Conservation (phyloP, 2,329 filamentous ascomycete species). For the Ascochyta fabae region DNA sequence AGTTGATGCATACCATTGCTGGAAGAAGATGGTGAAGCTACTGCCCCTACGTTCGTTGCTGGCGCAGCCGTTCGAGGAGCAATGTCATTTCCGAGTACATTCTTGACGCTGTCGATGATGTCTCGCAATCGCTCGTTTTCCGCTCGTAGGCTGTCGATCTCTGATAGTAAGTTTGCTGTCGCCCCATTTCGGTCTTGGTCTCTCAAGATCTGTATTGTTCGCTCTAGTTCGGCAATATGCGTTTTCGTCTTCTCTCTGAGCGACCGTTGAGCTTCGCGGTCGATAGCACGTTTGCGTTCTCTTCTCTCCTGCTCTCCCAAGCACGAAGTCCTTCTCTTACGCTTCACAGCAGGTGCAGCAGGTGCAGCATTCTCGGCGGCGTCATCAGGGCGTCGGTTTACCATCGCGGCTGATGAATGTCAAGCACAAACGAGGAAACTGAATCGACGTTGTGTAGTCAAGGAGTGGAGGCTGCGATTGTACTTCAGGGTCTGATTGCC, state of each 20-base stretch:
- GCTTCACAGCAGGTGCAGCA: slow-evolving; percentile 40
- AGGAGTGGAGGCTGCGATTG: slow-evolving; percentile 11
- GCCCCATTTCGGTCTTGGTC: slow-evolving; percentile 43
- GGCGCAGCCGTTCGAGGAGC: slow-evolving; percentile 20
- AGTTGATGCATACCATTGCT: slow-evolving; percentile 35
- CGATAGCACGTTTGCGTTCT: slow-evolving; percentile 46
- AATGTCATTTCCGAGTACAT: slow-evolving; percentile 35
- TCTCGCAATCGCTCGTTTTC: slow-evolving; percentile 45
- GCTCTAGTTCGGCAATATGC: slow-evolving; percentile 47
- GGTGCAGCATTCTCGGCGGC: slow-evolving; percentile 25
- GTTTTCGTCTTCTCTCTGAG: slow-evolving; percentile 48
- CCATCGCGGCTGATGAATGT: slow-evolving; percentile 28
- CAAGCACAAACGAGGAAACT: slow-evolving; percentile 7
- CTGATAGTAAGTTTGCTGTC: slow-evolving; percentile 39
- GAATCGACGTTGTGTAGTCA: slow-evolving; percentile 22
- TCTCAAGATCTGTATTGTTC: slow-evolving; percentile 44
- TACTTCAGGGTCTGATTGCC: background rate
- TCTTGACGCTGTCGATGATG: slow-evolving; percentile 45
- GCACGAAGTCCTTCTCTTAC: slow-evolving; percentile 43
- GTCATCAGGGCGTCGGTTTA: slow-evolving; percentile 34
- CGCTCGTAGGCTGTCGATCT: slow-evolving; percentile 40
- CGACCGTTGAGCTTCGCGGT: slow-evolving; percentile 46
- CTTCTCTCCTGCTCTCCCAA: slow-evolving; percentile 45
- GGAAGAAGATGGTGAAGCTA: slow-evolving; percentile 26
- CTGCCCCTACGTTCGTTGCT: slow-evolving; percentile 11